Base-by-base conservation (phyloP, 257 asterid genomes). In the Penstemon barbatus region DNA sequence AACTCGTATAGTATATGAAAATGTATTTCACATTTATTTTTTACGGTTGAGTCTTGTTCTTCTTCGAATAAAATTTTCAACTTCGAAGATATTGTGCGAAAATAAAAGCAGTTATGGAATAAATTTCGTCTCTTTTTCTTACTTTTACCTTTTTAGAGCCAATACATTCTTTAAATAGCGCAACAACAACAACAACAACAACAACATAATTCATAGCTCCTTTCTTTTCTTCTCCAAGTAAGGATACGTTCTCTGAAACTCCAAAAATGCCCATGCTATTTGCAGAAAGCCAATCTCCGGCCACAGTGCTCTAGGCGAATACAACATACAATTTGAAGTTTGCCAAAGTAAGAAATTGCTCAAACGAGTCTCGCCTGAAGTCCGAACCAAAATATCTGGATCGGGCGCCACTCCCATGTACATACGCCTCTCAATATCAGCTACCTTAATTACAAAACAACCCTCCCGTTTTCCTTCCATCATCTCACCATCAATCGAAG, bases 221-320 rank as follows among this genome's bases (percentile, higher is more conserved):
- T 25, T 80, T 82, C 73, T 78, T 70, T 80, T 78, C 79, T 72
- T 87, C 81, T 84, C 85, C 74, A 82, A 63, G 49, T 76, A 74
- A 36, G 83, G 78, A 70, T 81, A 64, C 3, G 56, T 67, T 45
- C 83, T 85, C 62, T 86, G 97, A 58, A 80, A 89, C 67, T 80
- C 75, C 76, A 89, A 49, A 7, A 92, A 86, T 4, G 87, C 91
- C 96, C 95, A 82, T 51, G 87, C 82, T 44, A 92, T 66, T 68
- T 89, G 97, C 10, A 81, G 60, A 62, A 87, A 73, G 25, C 95
- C 95, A 44, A 87, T 71, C 78, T 89, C 95, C 25, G 97, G 97
- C 91, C 95, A 87, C 66, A 87, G 66, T 0, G 85, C 97, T 36
- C 61, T 45, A 0, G 97, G 95, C 0, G 92, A 79, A 64, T 85